phyloP scores from a whole-genome alignment of 1,139 yeast species.

The Nadsonia starkeyi-henricii region DNA sequence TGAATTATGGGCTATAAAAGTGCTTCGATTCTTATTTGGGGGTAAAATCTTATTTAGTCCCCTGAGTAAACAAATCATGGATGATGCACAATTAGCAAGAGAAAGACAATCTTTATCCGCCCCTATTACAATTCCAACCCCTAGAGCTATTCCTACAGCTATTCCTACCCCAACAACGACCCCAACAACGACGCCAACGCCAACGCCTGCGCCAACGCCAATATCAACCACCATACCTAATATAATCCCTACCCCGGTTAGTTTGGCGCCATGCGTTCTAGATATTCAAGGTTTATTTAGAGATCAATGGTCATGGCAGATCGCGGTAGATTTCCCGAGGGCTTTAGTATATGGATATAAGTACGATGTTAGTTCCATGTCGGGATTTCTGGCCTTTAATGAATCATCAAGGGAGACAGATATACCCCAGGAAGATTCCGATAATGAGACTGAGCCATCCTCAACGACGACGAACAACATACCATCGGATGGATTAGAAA shows the following conservation, averaged over 20 bases:
- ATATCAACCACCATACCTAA: neutral
- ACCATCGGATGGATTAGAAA: too few relatives aligned
- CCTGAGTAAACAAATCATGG: neutral
- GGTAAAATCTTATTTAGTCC: slow-evolving; percentile 13
- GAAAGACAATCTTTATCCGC: neutral
- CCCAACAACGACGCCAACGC: slow-evolving; percentile 3
- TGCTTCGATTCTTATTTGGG: slow-evolving; percentile 17
- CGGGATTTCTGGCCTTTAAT: slow-evolving; percentile 1
- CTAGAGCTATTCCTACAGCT: neutral
- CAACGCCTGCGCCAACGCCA: slow-evolving; percentile 4
- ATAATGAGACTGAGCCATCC: slow-evolving; percentile 10
- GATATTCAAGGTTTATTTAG: slow-evolving; percentile 22
- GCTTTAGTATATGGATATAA: slow-evolving; percentile 23
- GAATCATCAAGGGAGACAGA: neutral
- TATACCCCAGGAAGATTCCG: slow-evolving; percentile 1
- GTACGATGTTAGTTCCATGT: slow-evolving; percentile 12
- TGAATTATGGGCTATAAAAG: slow-evolving; percentile 24
- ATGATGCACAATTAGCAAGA: too few relatives aligned
- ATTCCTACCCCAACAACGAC: slow-evolving; percentile 9
- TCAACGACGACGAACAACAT: slow-evolving; percentile 8
- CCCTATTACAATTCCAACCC: neutral
- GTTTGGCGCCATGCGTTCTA: slow-evolving; percentile 10
- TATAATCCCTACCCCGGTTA: neutral
- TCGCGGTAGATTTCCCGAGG: slow-evolving; percentile 26
- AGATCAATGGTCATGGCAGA: slow-evolving; percentile 29